These are phyloP conservation scores for Umbelopsis vinacea DNA, from an alignment of 192 early-diverging fungal genomes.

Conservation along the genomic window DNA sequence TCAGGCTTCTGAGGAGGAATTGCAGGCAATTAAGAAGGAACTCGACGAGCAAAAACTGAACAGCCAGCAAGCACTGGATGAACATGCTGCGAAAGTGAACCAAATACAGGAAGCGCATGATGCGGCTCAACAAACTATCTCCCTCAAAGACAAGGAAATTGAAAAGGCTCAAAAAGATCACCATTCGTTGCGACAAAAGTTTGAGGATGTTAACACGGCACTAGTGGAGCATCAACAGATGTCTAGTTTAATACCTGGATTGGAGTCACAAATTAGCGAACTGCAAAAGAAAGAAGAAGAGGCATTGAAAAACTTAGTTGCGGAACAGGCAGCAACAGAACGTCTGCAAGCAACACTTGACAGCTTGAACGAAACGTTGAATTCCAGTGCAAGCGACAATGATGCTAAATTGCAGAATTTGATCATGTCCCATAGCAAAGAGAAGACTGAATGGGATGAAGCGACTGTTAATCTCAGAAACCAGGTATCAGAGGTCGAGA, in stretches of 20 bases:
- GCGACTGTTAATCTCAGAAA: neutral
- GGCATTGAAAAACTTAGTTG: neutral
- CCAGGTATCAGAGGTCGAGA: neutral
- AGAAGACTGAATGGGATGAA: neutral
- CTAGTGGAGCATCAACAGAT: neutral
- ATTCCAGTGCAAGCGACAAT: neutral
- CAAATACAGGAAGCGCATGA: neutral
- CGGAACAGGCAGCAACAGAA: neutral
- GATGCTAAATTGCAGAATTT: constrained; percentile 4
- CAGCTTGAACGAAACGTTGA: neutral
- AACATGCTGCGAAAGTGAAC: neutral
- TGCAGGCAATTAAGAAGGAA: neutral
- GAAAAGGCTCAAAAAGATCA: neutral
- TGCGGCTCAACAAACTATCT: neutral
- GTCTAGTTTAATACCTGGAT: neutral
- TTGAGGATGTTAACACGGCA: neutral
- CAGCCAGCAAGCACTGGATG: neutral
- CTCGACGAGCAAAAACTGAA: neutral
- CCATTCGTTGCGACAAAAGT: neutral
- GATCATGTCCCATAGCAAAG: neutral
- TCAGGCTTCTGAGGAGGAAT: neutral
- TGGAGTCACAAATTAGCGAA: neutral
- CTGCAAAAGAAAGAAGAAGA: constrained; percentile 1
- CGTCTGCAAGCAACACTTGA: neutral
- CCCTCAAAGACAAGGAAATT: neutral